Percentiles rank a stretch among this genome's conserved stretches.
These are phyloP conservation scores for Xylaria sp. DNA, from an alignment of 2,329 filamentous ascomycete genomes.

Conservation along the genomic window DNA sequence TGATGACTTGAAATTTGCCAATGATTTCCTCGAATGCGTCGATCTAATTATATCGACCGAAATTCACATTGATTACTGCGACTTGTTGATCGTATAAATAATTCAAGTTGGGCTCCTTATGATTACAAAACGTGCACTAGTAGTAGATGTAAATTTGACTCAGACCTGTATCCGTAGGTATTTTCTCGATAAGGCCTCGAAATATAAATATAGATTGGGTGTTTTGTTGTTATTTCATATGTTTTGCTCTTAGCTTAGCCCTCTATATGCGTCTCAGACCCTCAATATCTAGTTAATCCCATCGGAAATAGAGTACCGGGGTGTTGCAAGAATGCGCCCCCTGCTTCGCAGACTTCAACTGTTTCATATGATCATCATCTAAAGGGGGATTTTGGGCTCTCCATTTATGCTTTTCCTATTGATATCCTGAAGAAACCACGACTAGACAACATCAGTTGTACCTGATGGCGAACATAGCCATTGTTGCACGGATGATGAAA, in stretches of 20 bases:
- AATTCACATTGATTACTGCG: neutral
- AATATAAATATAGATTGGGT: neutral
- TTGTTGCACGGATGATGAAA: no score
- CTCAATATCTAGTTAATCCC: neutral
- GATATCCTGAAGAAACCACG: no score
- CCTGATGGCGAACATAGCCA: no score
- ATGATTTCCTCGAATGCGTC: neutral
- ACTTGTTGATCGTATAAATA: neutral
- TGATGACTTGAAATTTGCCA: no score
- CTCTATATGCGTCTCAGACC: neutral
- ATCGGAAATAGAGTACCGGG: neutral
- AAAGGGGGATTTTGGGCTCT: no score
- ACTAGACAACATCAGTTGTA: no score
- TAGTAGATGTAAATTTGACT: neutral
- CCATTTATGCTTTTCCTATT: no score
- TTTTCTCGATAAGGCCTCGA: neutral
- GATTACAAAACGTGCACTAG: neutral
- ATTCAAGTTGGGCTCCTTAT: no score
- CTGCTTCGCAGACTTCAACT: neutral
- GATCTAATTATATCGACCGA: neutral
- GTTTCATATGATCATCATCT: neutral
- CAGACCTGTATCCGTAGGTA: no score
- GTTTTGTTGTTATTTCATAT: neutral
- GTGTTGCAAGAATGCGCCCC: neutral
- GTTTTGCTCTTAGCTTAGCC: neutral